phyloP scores from a whole-genome alignment of 805 yeast species.

The Teunomyces cretensis region DNA sequence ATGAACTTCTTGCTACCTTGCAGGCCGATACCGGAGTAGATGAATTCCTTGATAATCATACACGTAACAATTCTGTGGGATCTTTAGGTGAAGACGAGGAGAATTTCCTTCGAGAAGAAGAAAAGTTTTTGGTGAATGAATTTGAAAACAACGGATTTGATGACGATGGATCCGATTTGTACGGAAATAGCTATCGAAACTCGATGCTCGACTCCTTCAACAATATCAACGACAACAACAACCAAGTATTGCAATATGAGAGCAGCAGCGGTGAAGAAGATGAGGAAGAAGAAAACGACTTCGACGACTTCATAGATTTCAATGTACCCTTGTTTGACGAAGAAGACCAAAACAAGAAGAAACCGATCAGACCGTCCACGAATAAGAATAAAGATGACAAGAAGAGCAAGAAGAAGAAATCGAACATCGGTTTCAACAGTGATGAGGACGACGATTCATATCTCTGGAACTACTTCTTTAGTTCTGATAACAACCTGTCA shows the following conservation, averaged over 20 bases:
- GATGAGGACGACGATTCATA: constrained; percentile 67
- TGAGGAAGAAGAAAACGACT: constrained; percentile 38
- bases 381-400: constrained; percentile 8
- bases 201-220: constrained; percentile 20
- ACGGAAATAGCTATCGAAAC: constrained; percentile 14
- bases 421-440: constrained; percentile 24
- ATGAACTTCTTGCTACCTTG: constrained; percentile 45
- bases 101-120: constrained; percentile 43
- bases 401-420: constrained; percentile 12
- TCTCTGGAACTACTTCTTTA: constrained; percentile 72
- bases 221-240: constrained; percentile 21
- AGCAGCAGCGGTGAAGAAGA: constrained; percentile 28
- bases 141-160: constrained; percentile 47
- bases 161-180: constrained; percentile 25
- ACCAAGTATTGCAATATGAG: constrained; percentile 42
- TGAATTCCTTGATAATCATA: constrained; percentile 26
- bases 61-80: constrained; percentile 28
- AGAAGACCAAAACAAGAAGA: constrained; percentile 7
- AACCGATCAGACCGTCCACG: neutral
- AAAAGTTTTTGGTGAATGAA: constrained; percentile 44
- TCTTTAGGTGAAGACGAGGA: constrained; percentile 36
- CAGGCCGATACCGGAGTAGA: constrained; percentile 48
- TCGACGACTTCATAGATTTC: constrained; percentile 38
- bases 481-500: constrained; percentile 38
- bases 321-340: constrained; percentile 28